These are phyloP conservation scores for Corymbia citriodora DNA, from an alignment of 441 rosid species.

Conservation along the genomic window DNA sequence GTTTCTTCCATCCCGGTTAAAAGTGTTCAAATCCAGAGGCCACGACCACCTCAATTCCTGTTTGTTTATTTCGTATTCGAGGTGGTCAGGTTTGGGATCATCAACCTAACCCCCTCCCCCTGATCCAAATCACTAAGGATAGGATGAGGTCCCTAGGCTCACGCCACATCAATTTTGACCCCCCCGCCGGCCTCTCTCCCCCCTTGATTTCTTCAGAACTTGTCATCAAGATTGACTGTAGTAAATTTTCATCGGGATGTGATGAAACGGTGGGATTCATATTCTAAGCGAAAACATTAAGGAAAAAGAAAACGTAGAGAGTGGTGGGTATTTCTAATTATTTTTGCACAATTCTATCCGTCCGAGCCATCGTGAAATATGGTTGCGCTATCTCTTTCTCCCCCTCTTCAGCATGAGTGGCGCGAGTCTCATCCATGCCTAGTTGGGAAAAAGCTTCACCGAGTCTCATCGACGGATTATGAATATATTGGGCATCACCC, in stretches of 20 bases:
- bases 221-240: background rate
- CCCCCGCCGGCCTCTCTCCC: background rate
- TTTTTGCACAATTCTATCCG: background rate
- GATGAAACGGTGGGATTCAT: background rate
- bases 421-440: background rate
- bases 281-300: background rate
- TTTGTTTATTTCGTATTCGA: background rate
- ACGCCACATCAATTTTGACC: background rate
- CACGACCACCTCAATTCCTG: background rate
- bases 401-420: background rate
- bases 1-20: constrained; percentile 5
- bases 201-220: background rate
- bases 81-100: constrained; percentile 38
- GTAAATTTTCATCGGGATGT: background rate
- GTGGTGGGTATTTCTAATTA: background rate
- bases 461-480: background rate
- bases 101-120: constrained; percentile 19
- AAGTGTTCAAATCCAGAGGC: constrained; percentile 38
- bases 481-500: background rate
- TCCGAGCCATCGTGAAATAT: background rate
- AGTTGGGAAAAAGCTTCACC: background rate
- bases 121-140: background rate
- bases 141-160: background rate
- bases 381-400: background rate
- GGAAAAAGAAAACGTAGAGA: background rate